phyloP scores from a whole-genome alignment of 176 grass and related monocot species.

The Aegilops speltoides region DNA sequence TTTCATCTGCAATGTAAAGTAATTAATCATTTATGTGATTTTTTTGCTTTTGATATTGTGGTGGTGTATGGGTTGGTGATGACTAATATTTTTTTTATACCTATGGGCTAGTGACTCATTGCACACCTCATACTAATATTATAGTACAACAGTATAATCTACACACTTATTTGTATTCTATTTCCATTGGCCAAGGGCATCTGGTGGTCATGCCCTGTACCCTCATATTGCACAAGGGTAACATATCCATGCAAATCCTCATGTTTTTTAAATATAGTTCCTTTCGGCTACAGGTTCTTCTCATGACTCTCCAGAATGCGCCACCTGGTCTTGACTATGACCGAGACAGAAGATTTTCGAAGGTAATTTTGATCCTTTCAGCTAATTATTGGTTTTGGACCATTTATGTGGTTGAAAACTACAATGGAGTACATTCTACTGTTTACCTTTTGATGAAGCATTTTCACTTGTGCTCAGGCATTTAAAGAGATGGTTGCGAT shows the following conservation, averaged over 20 bases:
- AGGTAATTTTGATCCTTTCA: constrained; percentile 81
- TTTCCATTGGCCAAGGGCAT: constrained; percentile 2
- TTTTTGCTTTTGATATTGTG: neutral
- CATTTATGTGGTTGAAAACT: constrained; percentile 10
- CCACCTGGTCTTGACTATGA: constrained; percentile 99
- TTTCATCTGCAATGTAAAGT: neutral
- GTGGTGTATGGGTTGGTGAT: constrained; percentile 1
- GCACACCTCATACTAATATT: neutral
- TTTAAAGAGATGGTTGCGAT: constrained; percentile 99
- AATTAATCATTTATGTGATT: constrained; percentile 1
- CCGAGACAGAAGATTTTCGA: constrained; percentile 93
- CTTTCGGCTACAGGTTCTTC: constrained; percentile 71
- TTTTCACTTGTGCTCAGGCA: constrained; percentile 84
- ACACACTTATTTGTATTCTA: neutral
- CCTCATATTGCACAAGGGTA: neutral
- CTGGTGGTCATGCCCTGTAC: neutral
- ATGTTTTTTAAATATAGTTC: constrained; percentile 14
- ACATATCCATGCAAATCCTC: neutral
- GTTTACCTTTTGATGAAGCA: constrained; percentile 53
- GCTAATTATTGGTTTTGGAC: constrained; percentile 25
- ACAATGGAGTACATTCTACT: constrained; percentile 19
- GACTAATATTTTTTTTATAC: neutral
- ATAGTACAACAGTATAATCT: neutral
- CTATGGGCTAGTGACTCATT: neutral
- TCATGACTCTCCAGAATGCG: constrained; percentile 99